A percentile compares a stretch with the other conserved stretches of the same genome.
Evolutionary conservation across 2,329 filamentous ascomycete species (phyloP).

Genomic region (Hirsutella rhossiliensis): DNA sequence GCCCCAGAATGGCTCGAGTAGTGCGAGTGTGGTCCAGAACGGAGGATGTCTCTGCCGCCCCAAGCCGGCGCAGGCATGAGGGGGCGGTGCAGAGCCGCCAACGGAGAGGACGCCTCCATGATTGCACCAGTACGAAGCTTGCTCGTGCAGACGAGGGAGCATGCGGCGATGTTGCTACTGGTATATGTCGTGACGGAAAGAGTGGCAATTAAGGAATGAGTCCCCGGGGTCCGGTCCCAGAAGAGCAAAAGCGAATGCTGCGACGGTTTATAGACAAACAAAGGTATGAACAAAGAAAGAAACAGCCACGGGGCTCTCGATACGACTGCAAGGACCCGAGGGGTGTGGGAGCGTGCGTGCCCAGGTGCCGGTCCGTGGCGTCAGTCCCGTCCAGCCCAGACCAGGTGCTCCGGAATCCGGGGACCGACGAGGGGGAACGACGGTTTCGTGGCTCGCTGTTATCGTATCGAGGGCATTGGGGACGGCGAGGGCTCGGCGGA

Average conservation of each 20-base stretch:
- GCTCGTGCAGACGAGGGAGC: background rate
- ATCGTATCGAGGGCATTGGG: slow-evolving; percentile 18
- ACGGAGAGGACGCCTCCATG: slow-evolving; percentile 90
- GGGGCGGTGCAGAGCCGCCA: slow-evolving; percentile 82
- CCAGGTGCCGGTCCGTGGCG: background rate
- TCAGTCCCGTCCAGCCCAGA: slow-evolving; percentile 2
- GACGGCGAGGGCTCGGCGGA: slow-evolving; percentile 9
- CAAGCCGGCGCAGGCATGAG: slow-evolving; percentile 49
- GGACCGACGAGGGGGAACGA: slow-evolving; percentile 3
- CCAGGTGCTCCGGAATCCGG: background rate
- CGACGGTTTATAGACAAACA: background rate
- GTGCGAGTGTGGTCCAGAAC: slow-evolving; percentile 33
- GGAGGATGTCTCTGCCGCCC: slow-evolving; percentile 41
- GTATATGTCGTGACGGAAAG: slow-evolving; percentile 11
- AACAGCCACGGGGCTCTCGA: background rate
- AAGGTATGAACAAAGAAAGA: slow-evolving; percentile 4
- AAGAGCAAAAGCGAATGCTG: background rate
- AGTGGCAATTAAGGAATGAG: slow-evolving; percentile 4
- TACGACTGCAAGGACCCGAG: slow-evolving; percentile 1
- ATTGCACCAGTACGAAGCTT: slow-evolving; percentile 9
- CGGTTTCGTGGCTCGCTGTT: slow-evolving; percentile 16
- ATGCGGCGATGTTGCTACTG: slow-evolving; percentile 10
- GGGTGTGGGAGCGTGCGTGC: background rate
- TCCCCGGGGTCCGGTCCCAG: background rate
- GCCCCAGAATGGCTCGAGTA: slow-evolving; percentile 42